Conservation (phyloP, 1,284 basidiomycete genomes). For the Irpex rosettiformis region DNA sequence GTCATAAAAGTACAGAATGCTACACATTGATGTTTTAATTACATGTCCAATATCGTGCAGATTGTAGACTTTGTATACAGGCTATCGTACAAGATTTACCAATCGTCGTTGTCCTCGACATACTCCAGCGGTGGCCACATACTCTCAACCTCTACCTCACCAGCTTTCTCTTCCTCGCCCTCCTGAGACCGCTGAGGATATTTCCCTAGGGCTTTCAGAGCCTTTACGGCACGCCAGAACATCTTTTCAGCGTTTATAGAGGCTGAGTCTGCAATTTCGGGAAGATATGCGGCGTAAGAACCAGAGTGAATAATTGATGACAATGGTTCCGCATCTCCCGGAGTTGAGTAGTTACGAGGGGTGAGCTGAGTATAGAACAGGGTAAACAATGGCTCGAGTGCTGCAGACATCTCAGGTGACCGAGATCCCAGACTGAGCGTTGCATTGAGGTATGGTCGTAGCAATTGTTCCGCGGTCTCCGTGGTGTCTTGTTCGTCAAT, state of each 20-base stretch:
- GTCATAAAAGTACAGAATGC: background rate
- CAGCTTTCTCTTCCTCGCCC: constrained; percentile 5
- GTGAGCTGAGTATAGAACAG: constrained; percentile 50
- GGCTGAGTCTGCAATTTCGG: constrained; percentile 57
- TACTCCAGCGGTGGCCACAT: constrained; percentile 34
- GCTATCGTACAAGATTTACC: constrained; percentile 12
- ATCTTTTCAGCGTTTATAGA: constrained; percentile 54
- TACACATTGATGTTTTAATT: background rate
- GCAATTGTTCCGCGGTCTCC: constrained; percentile 40
- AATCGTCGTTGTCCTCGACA: constrained; percentile 26
- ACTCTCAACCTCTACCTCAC: constrained; percentile 22
- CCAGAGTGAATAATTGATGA: constrained; percentile 37
- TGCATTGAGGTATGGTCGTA: constrained; percentile 60
- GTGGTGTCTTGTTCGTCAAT: constrained; percentile 11
- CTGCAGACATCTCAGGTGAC: constrained; percentile 1
- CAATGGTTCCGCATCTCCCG: constrained; percentile 10
- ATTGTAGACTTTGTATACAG: too few species aligned
- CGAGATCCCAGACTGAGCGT: constrained; percentile 37
- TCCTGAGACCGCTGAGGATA: constrained; percentile 13
- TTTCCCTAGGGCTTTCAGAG: constrained; percentile 19
- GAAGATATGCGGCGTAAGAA: constrained; percentile 37
- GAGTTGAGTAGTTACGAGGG: constrained; percentile 1
- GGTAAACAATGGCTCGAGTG: constrained; percentile 44
- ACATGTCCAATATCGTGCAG: too few species aligned
- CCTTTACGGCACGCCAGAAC: constrained; percentile 50